Evolutionary conservation across 805 yeast species (phyloP).

Genomic region (Starmerella etchellsii): DNA sequence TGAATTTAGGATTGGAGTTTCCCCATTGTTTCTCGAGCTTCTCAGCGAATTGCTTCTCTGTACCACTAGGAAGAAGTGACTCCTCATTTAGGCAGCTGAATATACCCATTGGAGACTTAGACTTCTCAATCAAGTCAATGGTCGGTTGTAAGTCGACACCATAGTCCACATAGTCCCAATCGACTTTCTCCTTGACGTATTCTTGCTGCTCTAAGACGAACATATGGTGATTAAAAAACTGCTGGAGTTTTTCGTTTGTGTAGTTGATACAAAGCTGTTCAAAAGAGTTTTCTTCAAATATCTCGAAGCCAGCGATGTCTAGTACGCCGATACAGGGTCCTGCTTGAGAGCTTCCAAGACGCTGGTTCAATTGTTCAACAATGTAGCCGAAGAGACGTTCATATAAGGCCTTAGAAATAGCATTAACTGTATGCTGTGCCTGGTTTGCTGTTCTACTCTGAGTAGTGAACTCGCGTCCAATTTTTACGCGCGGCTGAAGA

Average conservation of each 20-base stretch:
- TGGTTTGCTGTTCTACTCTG: slow-evolving; percentile 71
- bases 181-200: slow-evolving; percentile 82
- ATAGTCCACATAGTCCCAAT: slow-evolving; percentile 88
- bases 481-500: slow-evolving; percentile 71
- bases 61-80: slow-evolving; percentile 83
- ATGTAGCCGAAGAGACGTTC: slow-evolving; percentile 71
- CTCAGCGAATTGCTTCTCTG: slow-evolving; percentile 70
- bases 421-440: slow-evolving; percentile 70
- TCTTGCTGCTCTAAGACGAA: slow-evolving; percentile 96
- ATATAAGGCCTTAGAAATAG: slow-evolving; percentile 74
- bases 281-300: slow-evolving; percentile 87
- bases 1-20: slow-evolving; percentile 42
- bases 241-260: slow-evolving; percentile 93
- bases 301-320: slow-evolving; percentile 96
- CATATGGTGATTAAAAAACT: slow-evolving; percentile 90
- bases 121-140: slow-evolving; percentile 75
- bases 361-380: slow-evolving; percentile 61
- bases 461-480: slow-evolving; percentile 75
- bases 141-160: slow-evolving; percentile 93
- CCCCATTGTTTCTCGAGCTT: slow-evolving; percentile 60
- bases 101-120: slow-evolving; percentile 48
- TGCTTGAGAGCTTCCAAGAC: slow-evolving; percentile 31
- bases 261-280: slow-evolving; percentile 95
- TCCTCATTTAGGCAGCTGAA: slow-evolving; percentile 86
- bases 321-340: slow-evolving; percentile 62